These are phyloP conservation scores for Cladophialophora carrionii DNA, from an alignment of 2,329 filamentous ascomycete genomes.

Conservation along the genomic window DNA sequence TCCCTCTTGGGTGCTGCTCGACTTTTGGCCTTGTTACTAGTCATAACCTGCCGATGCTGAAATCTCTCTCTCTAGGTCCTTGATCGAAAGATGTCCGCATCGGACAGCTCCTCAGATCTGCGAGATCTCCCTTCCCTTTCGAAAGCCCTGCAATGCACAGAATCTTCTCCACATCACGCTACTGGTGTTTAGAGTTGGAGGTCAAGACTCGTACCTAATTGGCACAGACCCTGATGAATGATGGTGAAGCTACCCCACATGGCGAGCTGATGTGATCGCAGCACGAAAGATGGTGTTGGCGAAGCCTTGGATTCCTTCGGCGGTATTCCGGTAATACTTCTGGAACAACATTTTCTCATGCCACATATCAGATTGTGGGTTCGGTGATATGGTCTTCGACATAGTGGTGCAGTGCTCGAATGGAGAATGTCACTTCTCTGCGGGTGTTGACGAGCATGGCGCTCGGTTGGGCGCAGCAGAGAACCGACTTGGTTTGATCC, in stretches of 20 bases:
- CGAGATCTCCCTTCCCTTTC: not conserved
- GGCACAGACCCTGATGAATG: not conserved
- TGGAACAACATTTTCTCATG: not conserved
- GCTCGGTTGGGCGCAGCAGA: not conserved
- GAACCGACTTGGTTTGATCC: not conserved
- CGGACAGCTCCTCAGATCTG: not conserved
- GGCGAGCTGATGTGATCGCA: slow-evolving; percentile 4
- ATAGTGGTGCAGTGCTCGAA: not conserved
- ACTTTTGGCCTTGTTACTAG: not conserved
- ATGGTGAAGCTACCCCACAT: slow-evolving; percentile 15
- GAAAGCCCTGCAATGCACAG: not conserved
- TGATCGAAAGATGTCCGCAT: not conserved
- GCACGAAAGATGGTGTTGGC: slow-evolving; percentile 6
- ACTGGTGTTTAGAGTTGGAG: not conserved
- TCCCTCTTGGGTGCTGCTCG: not conserved
- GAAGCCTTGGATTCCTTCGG: slow-evolving; percentile 9
- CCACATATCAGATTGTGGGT: slow-evolving; percentile 12
- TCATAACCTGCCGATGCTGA: not conserved
- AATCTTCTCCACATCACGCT: slow-evolving; percentile 22
- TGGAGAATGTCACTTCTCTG: not conserved
- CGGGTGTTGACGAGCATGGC: not conserved
- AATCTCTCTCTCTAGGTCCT: not conserved
- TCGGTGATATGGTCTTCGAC: not conserved
- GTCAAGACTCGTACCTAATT: not conserved
- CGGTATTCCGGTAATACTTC: slow-evolving; percentile 11